phyloP scores from a whole-genome alignment of 1,284 basidiomycete species.

The Ceratobasidium papillatum region DNA sequence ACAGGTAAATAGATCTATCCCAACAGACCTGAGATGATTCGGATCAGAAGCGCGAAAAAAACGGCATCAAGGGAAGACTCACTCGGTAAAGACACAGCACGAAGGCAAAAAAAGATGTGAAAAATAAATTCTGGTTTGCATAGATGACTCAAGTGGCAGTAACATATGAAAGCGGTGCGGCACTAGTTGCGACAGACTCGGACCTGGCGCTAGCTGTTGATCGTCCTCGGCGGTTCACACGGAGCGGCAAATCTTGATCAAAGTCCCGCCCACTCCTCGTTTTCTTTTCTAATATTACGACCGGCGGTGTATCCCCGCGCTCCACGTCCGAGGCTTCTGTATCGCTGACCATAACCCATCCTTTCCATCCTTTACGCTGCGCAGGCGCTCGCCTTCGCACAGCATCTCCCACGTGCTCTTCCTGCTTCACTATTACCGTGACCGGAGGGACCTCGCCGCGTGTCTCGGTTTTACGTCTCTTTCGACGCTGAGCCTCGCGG shows the following conservation, averaged over 20 bases:
- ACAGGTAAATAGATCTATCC: constrained; percentile 39
- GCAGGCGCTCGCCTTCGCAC: constrained; percentile 16
- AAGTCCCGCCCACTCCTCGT: constrained; percentile 38
- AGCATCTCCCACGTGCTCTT: constrained; percentile 22
- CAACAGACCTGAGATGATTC: constrained; percentile 4
- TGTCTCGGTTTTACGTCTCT: constrained; percentile 33
- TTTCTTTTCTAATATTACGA: constrained; percentile 19
- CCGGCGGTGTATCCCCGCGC: constrained; percentile 8
- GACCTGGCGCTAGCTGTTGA: constrained; percentile 6
- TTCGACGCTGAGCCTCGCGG: constrained; percentile 17
- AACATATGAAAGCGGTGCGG: constrained; percentile 8
- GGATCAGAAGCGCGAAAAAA: constrained; percentile 21
- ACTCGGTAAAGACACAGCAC: constrained; percentile 14
- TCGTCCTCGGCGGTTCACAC: not conserved
- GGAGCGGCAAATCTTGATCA: constrained; percentile 11
- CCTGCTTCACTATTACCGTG: not conserved
- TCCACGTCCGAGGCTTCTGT: constrained; percentile 32
- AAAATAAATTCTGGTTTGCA: not conserved
- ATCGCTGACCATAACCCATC: constrained; percentile 36
- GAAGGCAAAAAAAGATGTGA: not conserved
- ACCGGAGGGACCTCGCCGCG: not conserved
- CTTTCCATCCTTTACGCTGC: constrained; percentile 31
- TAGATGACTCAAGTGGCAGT: constrained; percentile 14
- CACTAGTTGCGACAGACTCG: constrained; percentile 7
- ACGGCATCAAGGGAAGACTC: not conserved